Evolutionary conservation across 75 land plant genomes (phyloP), one percentile per base, ranked within the genome.

Genomic region (Gnetum montanum): DNA sequence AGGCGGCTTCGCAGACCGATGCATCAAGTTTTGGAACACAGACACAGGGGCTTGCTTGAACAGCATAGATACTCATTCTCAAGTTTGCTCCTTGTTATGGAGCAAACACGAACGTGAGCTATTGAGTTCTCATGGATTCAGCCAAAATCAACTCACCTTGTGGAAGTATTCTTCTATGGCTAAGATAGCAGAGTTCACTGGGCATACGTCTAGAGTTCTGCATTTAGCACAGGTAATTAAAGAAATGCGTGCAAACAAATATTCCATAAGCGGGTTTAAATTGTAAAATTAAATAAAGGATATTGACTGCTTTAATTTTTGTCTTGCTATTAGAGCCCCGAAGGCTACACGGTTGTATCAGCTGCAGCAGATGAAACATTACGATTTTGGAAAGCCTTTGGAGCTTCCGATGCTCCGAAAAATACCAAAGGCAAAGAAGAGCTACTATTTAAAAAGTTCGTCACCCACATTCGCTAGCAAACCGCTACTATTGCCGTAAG

Each of bases 151-250:
- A 63, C 70, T 89, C 38, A 78, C 78, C 46, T 51, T 89, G 6
- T 89, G 95, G 95, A 82, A 82, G 57, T 89, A 89, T 49, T 90
- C 90, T 10, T 82, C 86, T 7, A 85, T 90, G 96, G 72, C 65
- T 7, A 79, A 80, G 54, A 74, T 77, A 58, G 74, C 81, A 22
- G 91, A 82, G 63, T 75, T 82, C 15, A 57, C 56, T 12, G 86
- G 86, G 13, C 82, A 82, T 62, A 78, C 78, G 10, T 67, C 86
- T 2, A 56, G 82, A 34, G 82, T 78, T 40, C 69, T 77, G 0
- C 74, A 47, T 62, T 66, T 77, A 68, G 67, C 77, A 36, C 73
- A 75, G 79, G 77, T 73, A 47, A n/a, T 16, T 5, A 46, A 38
- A 38, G 1, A 12, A 1, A 3, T 38, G 13, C 16, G 4, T 41